A percentile compares a stretch with the other conserved stretches of the same genome.
Evolutionary conservation across 2,329 filamentous ascomycete genomes (phyloP).

Genomic region (Rachicladosporium sp.): DNA sequence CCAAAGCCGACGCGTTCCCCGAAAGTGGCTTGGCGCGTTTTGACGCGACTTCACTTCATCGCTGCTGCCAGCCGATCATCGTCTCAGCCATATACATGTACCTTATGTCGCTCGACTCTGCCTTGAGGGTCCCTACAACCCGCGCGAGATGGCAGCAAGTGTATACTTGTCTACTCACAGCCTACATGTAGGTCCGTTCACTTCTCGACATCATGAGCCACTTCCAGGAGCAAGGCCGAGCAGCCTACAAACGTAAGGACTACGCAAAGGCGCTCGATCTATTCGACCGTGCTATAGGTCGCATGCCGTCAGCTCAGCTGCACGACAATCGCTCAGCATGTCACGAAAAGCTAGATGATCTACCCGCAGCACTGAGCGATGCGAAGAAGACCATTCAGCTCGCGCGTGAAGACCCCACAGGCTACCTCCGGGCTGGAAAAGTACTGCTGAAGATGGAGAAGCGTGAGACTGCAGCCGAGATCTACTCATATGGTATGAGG

Average conservation of each 20-base stretch:
- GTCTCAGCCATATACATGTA: too few relatives aligned
- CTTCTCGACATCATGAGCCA: slow-evolving; percentile 2
- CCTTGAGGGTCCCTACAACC: too few relatives aligned
- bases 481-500: slow-evolving; percentile 48
- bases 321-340: slow-evolving; percentile 45
- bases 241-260: slow-evolving; percentile 31
- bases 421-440: slow-evolving; percentile 45
- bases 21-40: too few relatives aligned
- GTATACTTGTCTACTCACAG: too few relatives aligned
- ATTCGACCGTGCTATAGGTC: slow-evolving; percentile 20
- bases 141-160: too few relatives aligned
- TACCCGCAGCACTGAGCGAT: slow-evolving; percentile 42
- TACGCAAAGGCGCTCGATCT: slow-evolving; percentile 30
- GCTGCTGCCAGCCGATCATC: too few relatives aligned
- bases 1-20: too few relatives aligned
- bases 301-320: slow-evolving; percentile 24
- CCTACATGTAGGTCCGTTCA: too few relatives aligned
- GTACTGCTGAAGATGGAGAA: slow-evolving; percentile 37
- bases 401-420: slow-evolving; percentile 40
- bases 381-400: slow-evolving; percentile 44
- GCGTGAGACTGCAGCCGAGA: slow-evolving; percentile 39
- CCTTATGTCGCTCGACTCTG: too few relatives aligned
- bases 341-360: slow-evolving; percentile 40
- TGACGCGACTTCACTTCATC: too few relatives aligned
- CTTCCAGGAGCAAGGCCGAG: slow-evolving; percentile 29